These are phyloP conservation scores for Excoecaria agallocha DNA, from an alignment of 345 rosid genomes.

Conservation along the genomic window DNA sequence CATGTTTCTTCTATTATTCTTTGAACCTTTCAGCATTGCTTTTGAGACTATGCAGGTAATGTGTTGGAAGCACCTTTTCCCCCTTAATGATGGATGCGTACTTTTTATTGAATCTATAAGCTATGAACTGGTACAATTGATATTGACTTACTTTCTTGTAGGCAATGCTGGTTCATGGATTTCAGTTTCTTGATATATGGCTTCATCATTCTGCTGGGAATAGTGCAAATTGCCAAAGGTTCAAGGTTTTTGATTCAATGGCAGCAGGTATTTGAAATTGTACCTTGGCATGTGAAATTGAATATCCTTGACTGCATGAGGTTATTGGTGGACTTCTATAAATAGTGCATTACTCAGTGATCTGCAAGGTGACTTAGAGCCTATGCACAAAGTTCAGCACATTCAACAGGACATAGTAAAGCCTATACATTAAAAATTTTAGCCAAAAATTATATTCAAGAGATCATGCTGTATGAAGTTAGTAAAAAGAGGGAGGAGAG, in stretches of 20 bases:
- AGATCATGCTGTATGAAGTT: neutral
- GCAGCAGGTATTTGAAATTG: conserved; percentile 56
- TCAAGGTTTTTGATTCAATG: conserved; percentile 58
- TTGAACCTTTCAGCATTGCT: conserved; percentile 63
- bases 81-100: neutral
- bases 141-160: conserved; percentile 34
- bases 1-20: conserved; percentile 50
- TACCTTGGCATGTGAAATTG: neutral
- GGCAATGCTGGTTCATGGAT: conserved; percentile 90
- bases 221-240: conserved; percentile 52
- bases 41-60: conserved; percentile 72
- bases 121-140: neutral
- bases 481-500: neutral
- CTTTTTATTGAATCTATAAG: neutral
- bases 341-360: neutral
- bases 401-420: neutral
- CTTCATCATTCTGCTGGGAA: conserved; percentile 67
- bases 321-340: neutral
- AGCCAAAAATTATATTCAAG: neutral
- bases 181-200: conserved; percentile 90
- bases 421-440: neutral
- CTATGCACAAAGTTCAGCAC: neutral
- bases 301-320: neutral
- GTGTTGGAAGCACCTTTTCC: neutral
- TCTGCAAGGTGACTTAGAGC: neutral